Base-by-base conservation (phyloP, 495 filamentous ascomycete species). In the Lichenothelia convexa region DNA sequence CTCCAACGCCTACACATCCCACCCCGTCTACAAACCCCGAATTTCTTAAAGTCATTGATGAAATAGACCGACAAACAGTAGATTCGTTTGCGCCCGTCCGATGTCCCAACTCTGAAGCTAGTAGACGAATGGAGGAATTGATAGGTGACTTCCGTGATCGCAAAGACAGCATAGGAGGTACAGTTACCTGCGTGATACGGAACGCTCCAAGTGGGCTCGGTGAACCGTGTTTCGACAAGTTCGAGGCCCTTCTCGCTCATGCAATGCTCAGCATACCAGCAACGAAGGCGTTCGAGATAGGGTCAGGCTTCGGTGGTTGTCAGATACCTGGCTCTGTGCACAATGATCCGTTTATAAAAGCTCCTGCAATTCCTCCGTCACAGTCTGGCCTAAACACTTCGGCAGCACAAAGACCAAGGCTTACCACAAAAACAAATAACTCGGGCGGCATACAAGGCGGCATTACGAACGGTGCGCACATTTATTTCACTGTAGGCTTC, bases 261-360 rank as follows among this genome's bases (percentile, higher is more conserved):
- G 89, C 84, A 19, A 95, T 97, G 89, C 74, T 97, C 45, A 84
- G 76, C 55, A 91, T 97, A 53, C 91, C 89, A 8, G 89, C 89
- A 4, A 93, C 87, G 17, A 97, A 97, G 58, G 86, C 80, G 35
- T 95, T 97, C 58, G 87, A 95, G 49, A 77, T 97, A 48, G 89
- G 91, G 34, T 92, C 83, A 35, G 89, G 89, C 15, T 94, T 95
- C 56, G 75, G 71, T 30, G 86, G 86, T 36, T 84, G 77, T 48
- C 75, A 85, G 49, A 60, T 95, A 5, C 81, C 85, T 1, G 89
- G 89, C 12, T 93, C 84, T 3, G 69, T 71, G 22, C 87, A 95
- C 67, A 97, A 97, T 57, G 89, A 95, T 54, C 66, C 82, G 39
- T 97, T 95, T 55, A 62, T 89, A 34, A 64, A 65, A 17, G 51